These are phyloP conservation scores for Penicillium ucsense DNA, from an alignment of 495 filamentous ascomycete genomes.

Conservation along the genomic window DNA sequence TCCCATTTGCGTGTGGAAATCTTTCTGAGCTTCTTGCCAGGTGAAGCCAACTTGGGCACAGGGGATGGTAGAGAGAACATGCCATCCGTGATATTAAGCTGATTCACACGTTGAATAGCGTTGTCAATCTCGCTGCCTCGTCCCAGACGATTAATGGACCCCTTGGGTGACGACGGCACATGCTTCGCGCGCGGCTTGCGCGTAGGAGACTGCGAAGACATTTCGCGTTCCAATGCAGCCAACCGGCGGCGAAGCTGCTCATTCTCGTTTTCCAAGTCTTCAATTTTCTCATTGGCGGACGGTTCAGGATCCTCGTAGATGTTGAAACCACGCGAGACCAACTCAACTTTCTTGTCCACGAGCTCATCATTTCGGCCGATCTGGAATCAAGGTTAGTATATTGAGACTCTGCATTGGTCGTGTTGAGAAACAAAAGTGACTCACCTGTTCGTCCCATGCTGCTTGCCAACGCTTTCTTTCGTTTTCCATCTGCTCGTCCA, in stretches of 20 bases:
- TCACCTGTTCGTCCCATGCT: conserved; percentile 63
- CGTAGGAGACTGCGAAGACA: conserved; percentile 37
- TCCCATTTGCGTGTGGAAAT: conserved; percentile 49
- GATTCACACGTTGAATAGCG: conserved; percentile 34
- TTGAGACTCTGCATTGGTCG: conserved; percentile 8
- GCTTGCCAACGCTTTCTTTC: conserved; percentile 71
- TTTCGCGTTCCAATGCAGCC: conserved; percentile 37
- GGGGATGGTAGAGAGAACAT: conserved; percentile 25
- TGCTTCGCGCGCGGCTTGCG: conserved; percentile 29
- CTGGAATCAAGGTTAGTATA: background rate
- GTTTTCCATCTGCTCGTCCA: conserved; percentile 63
- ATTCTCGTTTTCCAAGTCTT: conserved; percentile 41
- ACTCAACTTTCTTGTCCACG: conserved; percentile 82
- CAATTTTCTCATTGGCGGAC: conserved; percentile 21
- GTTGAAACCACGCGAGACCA: conserved; percentile 62
- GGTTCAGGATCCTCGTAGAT: conserved; percentile 41
- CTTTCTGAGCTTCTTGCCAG: conserved; percentile 41
- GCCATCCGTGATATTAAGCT: conserved; percentile 32
- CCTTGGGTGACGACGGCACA: conserved; percentile 7
- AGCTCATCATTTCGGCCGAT: conserved; percentile 62
- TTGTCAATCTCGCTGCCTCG: conserved; percentile 37
- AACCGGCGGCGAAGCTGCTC: conserved; percentile 36
- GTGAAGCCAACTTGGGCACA: conserved; percentile 12
- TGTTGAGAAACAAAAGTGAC: conserved; percentile 2
- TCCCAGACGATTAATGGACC: conserved; percentile 20